phyloP scores from a whole-genome alignment of 2,329 filamentous ascomycete species.

The Drechmeria coniospora region DNA sequence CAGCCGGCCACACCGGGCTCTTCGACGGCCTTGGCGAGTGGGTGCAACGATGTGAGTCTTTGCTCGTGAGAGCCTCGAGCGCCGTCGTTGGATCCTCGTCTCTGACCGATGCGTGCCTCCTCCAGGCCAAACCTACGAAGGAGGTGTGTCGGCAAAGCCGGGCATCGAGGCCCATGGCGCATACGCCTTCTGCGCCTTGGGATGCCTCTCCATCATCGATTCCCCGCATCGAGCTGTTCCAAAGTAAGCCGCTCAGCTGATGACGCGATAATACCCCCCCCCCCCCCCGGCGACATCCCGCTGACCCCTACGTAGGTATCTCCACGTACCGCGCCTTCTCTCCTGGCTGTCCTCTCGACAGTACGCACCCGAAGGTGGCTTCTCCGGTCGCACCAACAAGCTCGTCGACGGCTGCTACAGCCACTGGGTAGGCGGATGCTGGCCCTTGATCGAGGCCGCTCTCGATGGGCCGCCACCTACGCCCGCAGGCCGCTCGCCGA shows the following conservation, averaged over 20 bases:
- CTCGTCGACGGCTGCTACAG: constrained; percentile 96
- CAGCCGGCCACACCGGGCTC: constrained; percentile 46
- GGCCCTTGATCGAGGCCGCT: constrained; percentile 75
- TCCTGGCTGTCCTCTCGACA: constrained; percentile 85
- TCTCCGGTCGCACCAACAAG: constrained; percentile 91
- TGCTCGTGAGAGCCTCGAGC: no score
- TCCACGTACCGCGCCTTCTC: constrained; percentile 63
- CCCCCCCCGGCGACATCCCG: no score
- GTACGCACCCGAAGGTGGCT: constrained; percentile 80
- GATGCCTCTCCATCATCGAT: constrained; percentile 74
- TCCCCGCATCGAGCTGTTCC: constrained; percentile 59
- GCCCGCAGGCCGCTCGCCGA: constrained; percentile 13
- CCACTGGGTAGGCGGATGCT: constrained; percentile 93
- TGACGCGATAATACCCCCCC: constrained; percentile 2
- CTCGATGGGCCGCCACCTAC: constrained; percentile 35
- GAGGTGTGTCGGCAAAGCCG: constrained; percentile 75
- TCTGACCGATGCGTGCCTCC: constrained; percentile 5
- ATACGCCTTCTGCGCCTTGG: constrained; percentile 89
- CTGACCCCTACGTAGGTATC: constrained; percentile 39
- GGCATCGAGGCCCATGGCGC: constrained; percentile 88
- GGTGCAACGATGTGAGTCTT: constrained; percentile 57
- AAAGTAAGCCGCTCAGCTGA: constrained; percentile 35
- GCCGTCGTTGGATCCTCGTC: constrained; percentile 3
- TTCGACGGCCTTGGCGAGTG: constrained; percentile 64
- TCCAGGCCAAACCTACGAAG: constrained; percentile 81